A percentile compares a stretch with the other conserved stretches of the same genome.
phyloP scores from a whole-genome alignment of 176 grass and related monocot species.

The Musa itinerans region DNA sequence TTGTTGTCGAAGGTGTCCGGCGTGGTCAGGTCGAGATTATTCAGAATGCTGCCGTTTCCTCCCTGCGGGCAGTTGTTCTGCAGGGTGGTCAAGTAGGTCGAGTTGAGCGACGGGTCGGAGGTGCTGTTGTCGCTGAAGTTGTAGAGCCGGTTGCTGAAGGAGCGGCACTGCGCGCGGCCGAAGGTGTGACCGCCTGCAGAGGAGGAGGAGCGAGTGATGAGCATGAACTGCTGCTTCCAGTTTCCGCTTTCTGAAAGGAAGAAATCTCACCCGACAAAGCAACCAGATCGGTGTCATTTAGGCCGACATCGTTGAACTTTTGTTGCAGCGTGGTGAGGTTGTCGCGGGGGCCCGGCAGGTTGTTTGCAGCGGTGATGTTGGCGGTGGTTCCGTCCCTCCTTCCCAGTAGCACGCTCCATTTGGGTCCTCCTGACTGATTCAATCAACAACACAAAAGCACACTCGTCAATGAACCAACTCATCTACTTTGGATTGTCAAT shows the following conservation, averaged over 20 bases:
- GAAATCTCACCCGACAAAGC: background rate
- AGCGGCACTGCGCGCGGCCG: background rate
- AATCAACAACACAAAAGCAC: background rate
- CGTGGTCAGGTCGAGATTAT: background rate
- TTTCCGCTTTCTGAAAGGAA: background rate
- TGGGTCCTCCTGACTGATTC: background rate
- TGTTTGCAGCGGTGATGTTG: background rate
- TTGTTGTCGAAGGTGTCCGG: background rate
- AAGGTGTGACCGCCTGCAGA: conserved; percentile 2
- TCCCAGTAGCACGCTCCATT: background rate
- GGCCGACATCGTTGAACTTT: background rate
- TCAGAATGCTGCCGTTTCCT: background rate
- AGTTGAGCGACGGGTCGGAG: background rate
- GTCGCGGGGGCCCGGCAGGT: background rate
- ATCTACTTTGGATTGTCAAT: no score
- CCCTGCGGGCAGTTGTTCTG: background rate
- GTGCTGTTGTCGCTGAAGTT: background rate
- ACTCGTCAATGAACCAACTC: no score
- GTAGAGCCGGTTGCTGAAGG: background rate
- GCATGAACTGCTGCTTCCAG: no score
- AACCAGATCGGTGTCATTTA: background rate
- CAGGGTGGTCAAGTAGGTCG: background rate
- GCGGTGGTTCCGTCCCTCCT: conserved; percentile 1
- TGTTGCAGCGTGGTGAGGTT: background rate
- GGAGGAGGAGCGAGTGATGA: no score